These are phyloP conservation scores for Purpureocillium takamizusanense DNA, from an alignment of 2,329 filamentous ascomycete genomes.

Conservation along the genomic window DNA sequence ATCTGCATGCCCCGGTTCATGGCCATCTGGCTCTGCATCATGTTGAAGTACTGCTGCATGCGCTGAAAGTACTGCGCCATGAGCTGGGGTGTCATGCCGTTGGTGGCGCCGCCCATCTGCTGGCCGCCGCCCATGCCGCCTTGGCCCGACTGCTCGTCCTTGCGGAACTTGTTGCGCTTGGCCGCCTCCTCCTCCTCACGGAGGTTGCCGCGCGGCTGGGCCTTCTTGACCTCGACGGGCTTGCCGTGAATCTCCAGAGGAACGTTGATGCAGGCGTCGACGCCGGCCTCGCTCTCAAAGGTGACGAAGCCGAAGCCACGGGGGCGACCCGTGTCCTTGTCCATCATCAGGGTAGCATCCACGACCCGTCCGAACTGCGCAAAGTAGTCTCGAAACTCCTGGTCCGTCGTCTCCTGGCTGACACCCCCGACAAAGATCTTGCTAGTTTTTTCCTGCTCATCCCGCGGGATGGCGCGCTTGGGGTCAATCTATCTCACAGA, in stretches of 20 bases:
- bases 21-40: conserved; percentile 91
- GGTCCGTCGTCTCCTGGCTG: conserved; percentile 91
- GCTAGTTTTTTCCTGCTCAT: conserved; percentile 95
- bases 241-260: conserved; percentile 92
- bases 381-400: conserved; percentile 95
- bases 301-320: conserved; percentile 97
- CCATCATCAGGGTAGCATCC: conserved; percentile 98
- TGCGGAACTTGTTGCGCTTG: conserved; percentile 52
- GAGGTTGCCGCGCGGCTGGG: conserved; percentile 89
- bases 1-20: conserved; percentile 67
- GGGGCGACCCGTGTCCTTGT: conserved; percentile 96
- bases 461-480: conserved; percentile 91
- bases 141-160: conserved; percentile 36
- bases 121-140: conserved; percentile 20
- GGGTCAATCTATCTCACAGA: conserved; percentile 69
- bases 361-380: conserved; percentile 93
- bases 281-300: conserved; percentile 90
- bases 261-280: conserved; percentile 78
- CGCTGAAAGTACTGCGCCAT: conserved; percentile 98
- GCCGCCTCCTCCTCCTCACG: conserved; percentile 78
- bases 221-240: conserved; percentile 96
- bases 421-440: conserved; percentile 99
- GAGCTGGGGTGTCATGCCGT: conserved; percentile 85
- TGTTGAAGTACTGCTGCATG: conserved; percentile 94
- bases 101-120: conserved; percentile 27